Evolutionary conservation across 2,329 filamentous ascomycete species (phyloP).

Genomic region (Beauveria bassiana): DNA sequence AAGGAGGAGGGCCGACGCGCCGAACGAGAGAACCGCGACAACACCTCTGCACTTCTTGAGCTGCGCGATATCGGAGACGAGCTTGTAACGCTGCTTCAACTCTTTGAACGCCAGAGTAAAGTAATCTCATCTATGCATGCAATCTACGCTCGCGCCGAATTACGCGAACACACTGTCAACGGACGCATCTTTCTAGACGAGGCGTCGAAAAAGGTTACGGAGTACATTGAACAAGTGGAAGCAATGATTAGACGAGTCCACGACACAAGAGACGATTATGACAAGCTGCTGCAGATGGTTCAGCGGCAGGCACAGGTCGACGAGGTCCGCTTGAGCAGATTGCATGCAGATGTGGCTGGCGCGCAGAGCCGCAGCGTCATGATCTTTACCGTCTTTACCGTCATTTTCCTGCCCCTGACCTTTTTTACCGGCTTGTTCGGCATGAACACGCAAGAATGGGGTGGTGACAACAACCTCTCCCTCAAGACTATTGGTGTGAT

Average conservation of each 20-base stretch:
- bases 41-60: slow-evolving; percentile 55
- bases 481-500: slow-evolving; percentile 40
- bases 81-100: slow-evolving; percentile 45
- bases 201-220: slow-evolving; percentile 43
- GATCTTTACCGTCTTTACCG: slow-evolving; percentile 57
- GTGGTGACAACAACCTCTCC: slow-evolving; percentile 36
- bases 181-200: slow-evolving; percentile 45
- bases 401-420: slow-evolving; percentile 55
- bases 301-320: slow-evolving; percentile 60
- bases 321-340: slow-evolving; percentile 53
- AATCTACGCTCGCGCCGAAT: slow-evolving; percentile 33
- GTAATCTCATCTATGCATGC: slow-evolving; percentile 41
- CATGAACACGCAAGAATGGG: slow-evolving; percentile 58
- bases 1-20: slow-evolving; percentile 34
- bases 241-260: slow-evolving; percentile 54
- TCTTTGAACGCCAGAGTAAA: slow-evolving; percentile 50
- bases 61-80: slow-evolving; percentile 59
- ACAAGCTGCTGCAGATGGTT: slow-evolving; percentile 59
- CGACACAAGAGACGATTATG: slow-evolving; percentile 52
- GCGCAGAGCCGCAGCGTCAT: slow-evolving; percentile 56
- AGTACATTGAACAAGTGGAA: slow-evolving; percentile 44
- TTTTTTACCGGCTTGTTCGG: slow-evolving; percentile 60
- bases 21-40: slow-evolving; percentile 52
- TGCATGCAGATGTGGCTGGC: slow-evolving; percentile 55
- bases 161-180: slow-evolving; percentile 33